These are phyloP conservation scores for Aureobasidium sp. DNA, from an alignment of 2,329 filamentous ascomycete genomes.

Conservation along the genomic window DNA sequence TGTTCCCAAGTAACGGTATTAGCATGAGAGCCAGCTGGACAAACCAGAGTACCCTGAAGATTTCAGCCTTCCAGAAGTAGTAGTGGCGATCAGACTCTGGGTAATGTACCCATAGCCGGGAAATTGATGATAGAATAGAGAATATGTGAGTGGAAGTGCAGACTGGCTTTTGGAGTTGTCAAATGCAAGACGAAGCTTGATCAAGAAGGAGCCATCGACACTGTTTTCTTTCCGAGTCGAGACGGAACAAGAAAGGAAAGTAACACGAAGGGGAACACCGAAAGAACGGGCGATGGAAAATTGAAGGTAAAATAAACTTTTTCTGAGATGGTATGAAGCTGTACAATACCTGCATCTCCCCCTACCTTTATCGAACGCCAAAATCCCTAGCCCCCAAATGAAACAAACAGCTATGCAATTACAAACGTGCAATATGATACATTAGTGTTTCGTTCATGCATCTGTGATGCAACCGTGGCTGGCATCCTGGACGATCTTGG, in stretches of 20 bases:
- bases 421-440: not conserved
- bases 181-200: not conserved
- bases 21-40: not conserved
- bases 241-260: not conserved
- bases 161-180: not conserved
- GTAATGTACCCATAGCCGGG: not conserved
- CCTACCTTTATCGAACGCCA: constrained; percentile 16
- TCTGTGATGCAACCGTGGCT: constrained; percentile 55
- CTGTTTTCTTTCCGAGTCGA: not conserved
- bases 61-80: not conserved
- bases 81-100: not conserved
- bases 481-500: constrained; percentile 49
- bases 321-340: constrained; percentile 9
- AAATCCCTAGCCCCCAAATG: not conserved
- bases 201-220: not conserved
- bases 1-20: not conserved
- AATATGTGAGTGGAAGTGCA: not conserved
- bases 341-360: constrained; percentile 11
- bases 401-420: constrained; percentile 8
- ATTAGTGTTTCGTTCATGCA: constrained; percentile 19
- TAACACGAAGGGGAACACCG: not conserved
- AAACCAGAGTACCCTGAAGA: not conserved
- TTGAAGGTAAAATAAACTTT: not conserved
- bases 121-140: not conserved
- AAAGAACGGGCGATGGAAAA: not conserved